Conservation (phyloP, 1,139 yeast species). For the Kazachstania sp. region DNA sequence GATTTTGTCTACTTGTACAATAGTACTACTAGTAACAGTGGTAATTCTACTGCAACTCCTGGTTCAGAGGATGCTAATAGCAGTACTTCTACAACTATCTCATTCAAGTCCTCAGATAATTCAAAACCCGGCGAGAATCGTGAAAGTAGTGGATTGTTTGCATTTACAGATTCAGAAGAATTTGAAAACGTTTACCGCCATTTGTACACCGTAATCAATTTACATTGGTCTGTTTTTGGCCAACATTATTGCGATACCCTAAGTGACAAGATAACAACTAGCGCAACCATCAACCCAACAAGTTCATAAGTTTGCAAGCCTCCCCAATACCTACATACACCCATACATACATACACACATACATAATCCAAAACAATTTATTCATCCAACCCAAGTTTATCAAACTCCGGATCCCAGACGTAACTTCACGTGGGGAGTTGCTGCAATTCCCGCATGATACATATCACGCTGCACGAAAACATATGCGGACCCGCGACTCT, state of each 20-base stretch:
- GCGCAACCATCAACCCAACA: too few species aligned
- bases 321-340: not conserved
- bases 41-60: not conserved
- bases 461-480: not conserved
- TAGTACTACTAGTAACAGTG: constrained; percentile 4
- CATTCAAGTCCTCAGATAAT: constrained; percentile 4
- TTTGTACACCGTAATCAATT: constrained; percentile 28
- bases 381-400: too few species aligned
- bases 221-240: constrained; percentile 34
- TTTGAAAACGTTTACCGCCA: constrained; percentile 30
- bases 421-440: not conserved
- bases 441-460: not conserved
- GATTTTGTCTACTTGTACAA: constrained; percentile 29
- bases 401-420: too few species aligned
- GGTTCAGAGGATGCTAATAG: not conserved
- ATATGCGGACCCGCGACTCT: too few species aligned
- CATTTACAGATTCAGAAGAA: constrained; percentile 27
- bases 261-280: constrained; percentile 19
- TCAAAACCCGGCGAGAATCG: constrained; percentile 3
- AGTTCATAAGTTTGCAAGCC: too few species aligned
- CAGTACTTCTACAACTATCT: not conserved
- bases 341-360: not conserved
- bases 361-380: not conserved
- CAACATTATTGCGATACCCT: constrained; percentile 27
- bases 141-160: constrained; percentile 9